These are phyloP conservation scores for Trichoderma hamatum DNA, from an alignment of 2,329 filamentous ascomycete species.

Conservation along the genomic window DNA sequence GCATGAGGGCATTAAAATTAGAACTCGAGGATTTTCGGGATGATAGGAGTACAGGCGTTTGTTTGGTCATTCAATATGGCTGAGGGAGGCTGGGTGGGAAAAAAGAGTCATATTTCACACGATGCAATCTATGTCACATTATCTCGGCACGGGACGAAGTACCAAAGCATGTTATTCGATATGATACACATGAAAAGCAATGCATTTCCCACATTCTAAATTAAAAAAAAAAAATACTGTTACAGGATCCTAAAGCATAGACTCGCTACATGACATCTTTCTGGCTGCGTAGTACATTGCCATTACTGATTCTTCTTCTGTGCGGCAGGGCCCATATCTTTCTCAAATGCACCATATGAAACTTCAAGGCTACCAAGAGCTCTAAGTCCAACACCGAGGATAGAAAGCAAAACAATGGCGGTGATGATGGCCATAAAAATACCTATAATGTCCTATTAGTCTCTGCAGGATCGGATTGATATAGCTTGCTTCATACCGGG, in stretches of 20 bases:
- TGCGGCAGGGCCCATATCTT: constrained; percentile 86
- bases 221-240: constrained; percentile 6
- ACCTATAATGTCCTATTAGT: constrained; percentile 53
- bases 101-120: neutral
- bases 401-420: constrained; percentile 70
- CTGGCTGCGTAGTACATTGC: neutral
- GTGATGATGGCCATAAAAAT: constrained; percentile 86
- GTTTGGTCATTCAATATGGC: neutral
- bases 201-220: constrained; percentile 7
- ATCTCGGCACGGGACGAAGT: neutral
- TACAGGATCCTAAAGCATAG: constrained; percentile 26
- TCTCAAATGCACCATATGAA: constrained; percentile 92
- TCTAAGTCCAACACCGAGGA: constrained; percentile 76
- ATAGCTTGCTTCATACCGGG: constrained; percentile 60
- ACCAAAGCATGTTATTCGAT: neutral
- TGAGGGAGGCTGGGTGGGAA: neutral
- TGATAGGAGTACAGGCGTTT: constrained; percentile 23
- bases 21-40: neutral
- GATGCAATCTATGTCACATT: neutral
- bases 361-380: constrained; percentile 83
- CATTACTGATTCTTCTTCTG: constrained; percentile 70
- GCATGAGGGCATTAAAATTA: neutral
- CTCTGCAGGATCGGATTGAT: neutral
- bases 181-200: constrained; percentile 6
- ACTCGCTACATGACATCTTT: constrained; percentile 6